Percentiles rank a stretch among this genome's conserved stretches.
Evolutionary conservation across 2,329 filamentous ascomycete species (phyloP).

Genomic region (Samsoniella hepiali): DNA sequence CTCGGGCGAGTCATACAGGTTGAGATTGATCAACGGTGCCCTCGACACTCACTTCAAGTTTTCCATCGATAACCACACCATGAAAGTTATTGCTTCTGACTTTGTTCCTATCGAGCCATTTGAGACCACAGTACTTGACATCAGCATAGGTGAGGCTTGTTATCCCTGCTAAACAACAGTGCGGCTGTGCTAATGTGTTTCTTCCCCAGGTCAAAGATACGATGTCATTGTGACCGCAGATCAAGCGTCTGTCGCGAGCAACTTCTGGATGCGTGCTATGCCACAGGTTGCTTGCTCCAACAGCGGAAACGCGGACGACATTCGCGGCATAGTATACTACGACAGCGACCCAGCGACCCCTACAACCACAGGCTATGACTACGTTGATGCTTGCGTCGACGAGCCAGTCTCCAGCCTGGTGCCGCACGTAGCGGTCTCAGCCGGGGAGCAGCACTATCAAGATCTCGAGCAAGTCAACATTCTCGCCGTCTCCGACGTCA

Average conservation of each 20-base stretch:
- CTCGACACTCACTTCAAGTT: slow-evolving; percentile 46
- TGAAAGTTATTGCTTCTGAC: slow-evolving; percentile 58
- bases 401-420: not conserved
- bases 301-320: slow-evolving; percentile 40
- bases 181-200: not conserved
- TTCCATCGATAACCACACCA: slow-evolving; percentile 52
- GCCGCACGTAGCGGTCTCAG: not conserved
- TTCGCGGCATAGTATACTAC: slow-evolving; percentile 25
- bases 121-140: slow-evolving; percentile 45
- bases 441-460: not conserved
- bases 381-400: not conserved
- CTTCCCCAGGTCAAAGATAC: not conserved
- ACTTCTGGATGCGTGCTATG: slow-evolving; percentile 49
- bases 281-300: slow-evolving; percentile 41
- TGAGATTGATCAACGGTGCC: slow-evolving; percentile 48
- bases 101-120: slow-evolving; percentile 57
- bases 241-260: slow-evolving; percentile 10
- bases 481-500: not conserved
- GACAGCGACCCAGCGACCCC: not conserved
- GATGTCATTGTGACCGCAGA: not conserved
- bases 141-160: slow-evolving; percentile 40
- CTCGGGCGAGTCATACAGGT: slow-evolving; percentile 41
- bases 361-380: not conserved
- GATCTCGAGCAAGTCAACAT: not conserved
- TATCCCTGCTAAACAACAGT: not conserved